These are phyloP conservation scores for Takashimella koratensis DNA, from an alignment of 1,284 basidiomycete genomes.

Conservation along the genomic window DNA sequence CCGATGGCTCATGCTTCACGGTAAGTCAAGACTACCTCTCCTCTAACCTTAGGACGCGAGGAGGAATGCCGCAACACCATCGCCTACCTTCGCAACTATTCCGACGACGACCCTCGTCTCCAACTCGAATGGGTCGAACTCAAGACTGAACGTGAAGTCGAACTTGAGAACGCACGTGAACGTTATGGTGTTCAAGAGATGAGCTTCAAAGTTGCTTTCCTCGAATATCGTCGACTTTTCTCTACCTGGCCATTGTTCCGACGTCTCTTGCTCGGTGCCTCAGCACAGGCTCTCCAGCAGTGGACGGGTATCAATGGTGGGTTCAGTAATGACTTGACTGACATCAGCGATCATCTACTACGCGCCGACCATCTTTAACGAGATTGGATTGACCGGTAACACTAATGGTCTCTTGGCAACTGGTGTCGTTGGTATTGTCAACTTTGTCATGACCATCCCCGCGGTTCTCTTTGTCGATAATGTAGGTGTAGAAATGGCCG, in stretches of 20 bases:
- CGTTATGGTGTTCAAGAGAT: slow-evolving; percentile 42
- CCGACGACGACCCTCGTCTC: slow-evolving; percentile 61
- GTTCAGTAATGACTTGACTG: neutral
- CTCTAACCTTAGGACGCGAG: slow-evolving; percentile 58
- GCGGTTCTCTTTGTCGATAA: slow-evolving; percentile 31
- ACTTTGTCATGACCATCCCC: slow-evolving; percentile 37
- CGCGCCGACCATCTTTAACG: slow-evolving; percentile 35
- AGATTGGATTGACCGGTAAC: slow-evolving; percentile 30
- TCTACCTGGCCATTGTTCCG: slow-evolving; percentile 23
- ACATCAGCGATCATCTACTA: slow-evolving; percentile 38
- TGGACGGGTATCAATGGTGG: slow-evolving; percentile 15
- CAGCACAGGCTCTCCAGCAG: slow-evolving; percentile 12
- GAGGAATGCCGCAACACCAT: slow-evolving; percentile 65
- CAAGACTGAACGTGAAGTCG: slow-evolving; percentile 65
- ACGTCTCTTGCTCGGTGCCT: slow-evolving; percentile 15
- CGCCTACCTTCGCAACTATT: slow-evolving; percentile 57
- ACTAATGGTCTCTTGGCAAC: slow-evolving; percentile 39
- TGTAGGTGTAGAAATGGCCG: no score
- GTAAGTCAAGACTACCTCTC: slow-evolving; percentile 28
- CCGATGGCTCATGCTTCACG: slow-evolving; percentile 61
- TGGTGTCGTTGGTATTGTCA: slow-evolving; percentile 41
- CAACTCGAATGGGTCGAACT: slow-evolving; percentile 76
- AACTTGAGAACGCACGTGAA: slow-evolving; percentile 34
- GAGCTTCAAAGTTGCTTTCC: slow-evolving; percentile 30
- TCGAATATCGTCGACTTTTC: slow-evolving; percentile 42